Base-by-base conservation (phyloP, 345 rosid species). In the Raphanus sativus region DNA sequence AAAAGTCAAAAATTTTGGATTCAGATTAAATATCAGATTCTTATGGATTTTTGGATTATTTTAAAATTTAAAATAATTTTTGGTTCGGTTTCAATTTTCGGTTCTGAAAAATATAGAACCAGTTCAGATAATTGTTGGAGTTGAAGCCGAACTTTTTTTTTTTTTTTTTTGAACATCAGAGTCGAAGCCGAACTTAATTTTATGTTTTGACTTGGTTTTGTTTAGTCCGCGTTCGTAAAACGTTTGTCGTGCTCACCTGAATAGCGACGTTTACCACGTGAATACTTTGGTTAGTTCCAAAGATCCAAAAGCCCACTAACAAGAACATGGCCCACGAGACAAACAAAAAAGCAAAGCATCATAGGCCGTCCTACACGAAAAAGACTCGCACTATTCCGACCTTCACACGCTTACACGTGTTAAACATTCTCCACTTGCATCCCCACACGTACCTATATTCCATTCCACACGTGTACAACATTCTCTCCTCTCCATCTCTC, bases 391-490 rank as follows among this genome's bases (percentile, higher is more conserved):
- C 38, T 34, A 48, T 28, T 13, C n/a, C 55, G 17, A 48, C 21
- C 55, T 52, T 34, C 6, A 9, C 59, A 66, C 58, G 71, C 60
- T 58, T 42, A 71, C 81, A 78, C 77, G 81, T 73, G 81, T 78
- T 0, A 0, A 66, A 67, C 42, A 59, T 66, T 72, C 73, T 62
- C 81, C 74, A 78, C 56, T 78, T 45, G 55, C 69, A 15, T 33
- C 32, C 28, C 61, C 63, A 78, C 77, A 78, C 81, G 77, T 33
- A 78, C 73, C 13, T 45, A 66, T 59, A 71, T 71, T 64, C 65
- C 11, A 60, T 65, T 59, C 68, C 77, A 72, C 81, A 72, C 81
- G 81, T 78, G 81, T 78, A 60, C 64, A 66, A 59, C 81, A 71
- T 59, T 65, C 67, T 28, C 48, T 40, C 10, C 45, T 42, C 45